Base-by-base conservation (phyloP, 2,329 filamentous ascomycete species). In the Davidsoniella neocaledoniae region DNA sequence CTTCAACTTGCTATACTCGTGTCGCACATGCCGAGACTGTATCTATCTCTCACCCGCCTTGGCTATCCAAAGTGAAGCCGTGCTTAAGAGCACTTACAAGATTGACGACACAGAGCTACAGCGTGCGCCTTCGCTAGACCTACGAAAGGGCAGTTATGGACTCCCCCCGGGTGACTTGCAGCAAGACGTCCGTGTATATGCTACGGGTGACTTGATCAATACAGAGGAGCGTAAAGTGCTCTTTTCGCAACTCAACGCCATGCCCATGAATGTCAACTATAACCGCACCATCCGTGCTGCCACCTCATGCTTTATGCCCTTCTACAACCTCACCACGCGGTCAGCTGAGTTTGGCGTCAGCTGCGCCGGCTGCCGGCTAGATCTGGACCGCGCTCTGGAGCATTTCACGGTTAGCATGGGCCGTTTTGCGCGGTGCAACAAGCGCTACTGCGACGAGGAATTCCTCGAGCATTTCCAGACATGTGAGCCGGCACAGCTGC, bases 401-500 rank as follows among this genome's bases (percentile, higher is more conserved):
- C 39, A 21, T 7, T 49, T 36, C 26, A 49, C 46, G 2, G 17
- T 49, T 10, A 16, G 46, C n/a, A 16, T 2, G 10, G n/a, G 2
- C 17, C 46, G 46, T 2, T 29, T 37, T 14, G 19, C 19, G 1
- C 1, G 12, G 17, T 23, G 26, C 39, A 49, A 43, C 14, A 43
- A n/a, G 40, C 8, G 36, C n/a, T 49, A 49, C 37, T 49, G 39
- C 5, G 29, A 49, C 39, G 10, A 4, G 5, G 46, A 33, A 7
- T 49, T 49, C n/a, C 7, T 49, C 25, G 39, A 43, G 26, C 46
- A 49, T 21, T 49, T 33, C 21, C 14, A 29, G 14, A n/a, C 26
- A 21, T 49, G 46, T n/a, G 12, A 12, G 14, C 14, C 46, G 16
- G 46, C 46, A 17, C 46, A 41, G 16, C 21, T 16, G 9, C 17